These are phyloP conservation scores for Euptelea pleiosperma DNA, from an alignment of 164 flowering plant species.

Conservation along the genomic window DNA sequence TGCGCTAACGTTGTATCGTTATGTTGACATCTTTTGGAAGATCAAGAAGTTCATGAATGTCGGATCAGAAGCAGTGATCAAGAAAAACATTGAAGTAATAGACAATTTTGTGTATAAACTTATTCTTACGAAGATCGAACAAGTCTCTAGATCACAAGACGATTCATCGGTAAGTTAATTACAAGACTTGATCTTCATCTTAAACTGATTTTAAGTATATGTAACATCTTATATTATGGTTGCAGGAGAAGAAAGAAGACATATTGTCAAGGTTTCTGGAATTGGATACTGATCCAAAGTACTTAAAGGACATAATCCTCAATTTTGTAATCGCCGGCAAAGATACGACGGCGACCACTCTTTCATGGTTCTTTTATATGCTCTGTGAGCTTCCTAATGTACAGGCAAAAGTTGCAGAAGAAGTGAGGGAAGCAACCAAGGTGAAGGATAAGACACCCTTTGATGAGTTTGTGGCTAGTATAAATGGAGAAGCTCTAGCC, in stretches of 20 bases:
- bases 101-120: constrained; percentile 54
- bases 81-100: constrained; percentile 33
- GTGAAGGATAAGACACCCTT: constrained; percentile 2
- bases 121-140: constrained; percentile 38
- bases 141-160: constrained; percentile 23
- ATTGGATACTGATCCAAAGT: constrained; percentile 36
- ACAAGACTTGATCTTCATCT: not conserved
- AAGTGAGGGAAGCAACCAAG: constrained; percentile 30
- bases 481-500: constrained; percentile 48
- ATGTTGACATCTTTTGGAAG: constrained; percentile 59
- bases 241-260: constrained; percentile 50
- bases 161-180: constrained; percentile 29
- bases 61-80: constrained; percentile 52
- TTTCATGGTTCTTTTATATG: constrained; percentile 70
- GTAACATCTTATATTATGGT: too few species aligned
- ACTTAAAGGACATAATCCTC: constrained; percentile 55
- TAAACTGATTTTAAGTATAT: too few species aligned
- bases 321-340: constrained; percentile 69
- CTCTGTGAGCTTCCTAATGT: constrained; percentile 54
- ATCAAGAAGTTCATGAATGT: constrained; percentile 47
- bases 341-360: constrained; percentile 64
- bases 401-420: constrained; percentile 51
- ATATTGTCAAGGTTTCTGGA: constrained; percentile 60
- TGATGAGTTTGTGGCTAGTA: constrained; percentile 32
- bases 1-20: constrained; percentile 35